Evolutionary conservation across 192 early-diverging fungal genomes (phyloP), one percentile per base, ranked within the genome.

Genomic region (Umbelopsis isabellina): DNA sequence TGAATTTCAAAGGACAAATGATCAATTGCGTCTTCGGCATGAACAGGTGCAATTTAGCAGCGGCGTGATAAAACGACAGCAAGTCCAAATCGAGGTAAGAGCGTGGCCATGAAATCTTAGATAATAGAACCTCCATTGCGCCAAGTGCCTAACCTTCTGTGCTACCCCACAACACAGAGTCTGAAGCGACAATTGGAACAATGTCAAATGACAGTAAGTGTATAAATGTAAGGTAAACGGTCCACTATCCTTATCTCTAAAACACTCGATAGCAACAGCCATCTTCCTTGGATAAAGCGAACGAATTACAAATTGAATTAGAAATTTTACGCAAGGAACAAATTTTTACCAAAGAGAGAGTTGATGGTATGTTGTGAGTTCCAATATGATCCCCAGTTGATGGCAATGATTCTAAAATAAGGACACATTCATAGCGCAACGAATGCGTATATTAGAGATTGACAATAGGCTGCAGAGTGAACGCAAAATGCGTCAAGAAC

Each of bases 391-490:
- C 37, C 2, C 10, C 6, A 6, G 1, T 41, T 41, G 37, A 41
- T 6, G 1, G 1, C 37, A 41, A 10, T 6, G 6, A 10, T 41
- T 41, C 37, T 41, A 41, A 41, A 41, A 2, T 5, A 41, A 9
- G 2, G 25, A 35, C 55, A 35, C 15, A 18, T 27, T 8, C 25
- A 16, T 18, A 61, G 55, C 55, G 2, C 55, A 61, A 61, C 55
- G 55, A 61, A 27, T 61, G 30, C 55, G 33, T 35, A 61, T 61
- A 22, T n/a, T 61, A 30, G 55, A 61, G 27, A 15, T 61, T 35
- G 55, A 61, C 18, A 61, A 61, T 61, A 61, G 27, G 18, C 55
- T 61, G 16, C 55, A 61, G 16, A 61, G 55, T 33, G 55, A 61
- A 61, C 21, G 55, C 4, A 61, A 61, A 18, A 61, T 61, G 55